Conservation (phyloP, 306 rosid species). For the Quercus bicolor region DNA sequence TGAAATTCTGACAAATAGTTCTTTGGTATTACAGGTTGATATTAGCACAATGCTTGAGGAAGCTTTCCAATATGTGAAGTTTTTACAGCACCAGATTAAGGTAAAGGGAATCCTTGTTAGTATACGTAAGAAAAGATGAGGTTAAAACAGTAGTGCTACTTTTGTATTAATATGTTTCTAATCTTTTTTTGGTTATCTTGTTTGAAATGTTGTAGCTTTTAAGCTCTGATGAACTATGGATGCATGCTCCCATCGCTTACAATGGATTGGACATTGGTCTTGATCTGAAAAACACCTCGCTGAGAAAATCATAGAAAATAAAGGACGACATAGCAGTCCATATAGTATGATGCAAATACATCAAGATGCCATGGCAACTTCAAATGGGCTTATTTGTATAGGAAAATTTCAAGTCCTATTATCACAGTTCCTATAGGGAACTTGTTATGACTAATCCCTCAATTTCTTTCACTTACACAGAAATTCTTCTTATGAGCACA, state of each 20-base stretch:
- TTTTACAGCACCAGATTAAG: slow-evolving; percentile 88
- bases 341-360: not conserved
- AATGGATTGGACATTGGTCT: slow-evolving; percentile 83
- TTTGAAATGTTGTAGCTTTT: slow-evolving; percentile 50
- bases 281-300: slow-evolving; percentile 13
- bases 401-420: not conserved
- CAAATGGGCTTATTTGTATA: not conserved
- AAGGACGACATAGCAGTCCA: not conserved
- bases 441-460: not conserved
- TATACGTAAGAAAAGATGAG: not conserved
- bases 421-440: not conserved
- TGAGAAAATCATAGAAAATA: not conserved
- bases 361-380: not conserved
- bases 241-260: slow-evolving; percentile 92
- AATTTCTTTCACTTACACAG: not conserved
- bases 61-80: slow-evolving; percentile 87
- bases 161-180: not conserved
- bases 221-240: slow-evolving; percentile 90
- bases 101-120: slow-evolving; percentile 30
- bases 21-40: slow-evolving; percentile 61
- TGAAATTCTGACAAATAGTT: slow-evolving; percentile 11
- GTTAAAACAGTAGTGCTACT: not conserved
- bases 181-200: slow-evolving; percentile 12
- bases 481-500: not conserved
- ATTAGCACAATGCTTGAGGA: slow-evolving; percentile 99